phyloP scores from a whole-genome alignment of 176 grass and related monocot species.

The Dactylis glomerata region DNA sequence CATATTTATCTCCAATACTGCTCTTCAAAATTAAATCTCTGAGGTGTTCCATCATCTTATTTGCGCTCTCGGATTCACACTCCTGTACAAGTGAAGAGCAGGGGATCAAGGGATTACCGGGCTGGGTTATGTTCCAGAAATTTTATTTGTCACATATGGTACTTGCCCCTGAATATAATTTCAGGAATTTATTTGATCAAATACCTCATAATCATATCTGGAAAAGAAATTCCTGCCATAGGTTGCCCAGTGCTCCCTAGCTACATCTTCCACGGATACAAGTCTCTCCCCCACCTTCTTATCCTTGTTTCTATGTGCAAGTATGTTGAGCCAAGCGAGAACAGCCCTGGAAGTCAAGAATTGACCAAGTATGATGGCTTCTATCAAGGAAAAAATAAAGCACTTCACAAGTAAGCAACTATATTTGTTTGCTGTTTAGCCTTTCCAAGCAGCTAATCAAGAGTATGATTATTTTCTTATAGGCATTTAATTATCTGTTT shows the following conservation, averaged over 20 bases:
- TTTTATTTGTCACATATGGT: not conserved
- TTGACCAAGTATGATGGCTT: not conserved
- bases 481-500: not conserved
- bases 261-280: conserved; percentile 82
- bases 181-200: conserved; percentile 15
- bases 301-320: conserved; percentile 73
- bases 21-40: conserved; percentile 64
- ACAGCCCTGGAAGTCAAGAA: conserved; percentile 66
- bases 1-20: conserved; percentile 62
- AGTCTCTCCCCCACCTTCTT: conserved; percentile 73
- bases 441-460: not conserved
- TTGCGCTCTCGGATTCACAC: conserved; percentile 70
- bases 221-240: conserved; percentile 95
- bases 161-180: not conserved
- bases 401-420: not conserved
- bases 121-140: not conserved
- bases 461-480: not conserved
- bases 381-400: not conserved
- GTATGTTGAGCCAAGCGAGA: conserved; percentile 90
- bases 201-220: conserved; percentile 94
- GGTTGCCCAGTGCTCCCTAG: conserved; percentile 85
- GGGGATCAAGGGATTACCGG: not conserved
- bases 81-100: conserved; percentile 37
- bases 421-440: not conserved
- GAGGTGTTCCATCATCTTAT: conserved; percentile 73